phyloP scores from a whole-genome alignment of 352 stramenopile genomes.

The Plasmopara muralis region DNA sequence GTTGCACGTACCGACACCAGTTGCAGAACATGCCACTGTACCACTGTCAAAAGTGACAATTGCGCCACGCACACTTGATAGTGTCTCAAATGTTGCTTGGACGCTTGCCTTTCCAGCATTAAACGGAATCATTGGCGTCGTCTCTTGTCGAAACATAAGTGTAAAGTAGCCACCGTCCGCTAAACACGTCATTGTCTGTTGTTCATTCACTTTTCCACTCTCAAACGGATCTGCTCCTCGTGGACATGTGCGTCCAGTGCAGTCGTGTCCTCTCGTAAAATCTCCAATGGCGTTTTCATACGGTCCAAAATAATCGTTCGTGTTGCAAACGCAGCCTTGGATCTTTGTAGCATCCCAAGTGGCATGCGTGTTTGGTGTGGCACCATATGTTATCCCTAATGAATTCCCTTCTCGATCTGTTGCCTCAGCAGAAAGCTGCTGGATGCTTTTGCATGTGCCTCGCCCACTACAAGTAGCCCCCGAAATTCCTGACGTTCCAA shows the following conservation, averaged over 20 bases:
- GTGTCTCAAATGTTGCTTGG: conserved; percentile 43
- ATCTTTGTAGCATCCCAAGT: conserved; percentile 84
- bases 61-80: conserved; percentile 47
- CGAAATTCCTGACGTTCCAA: conserved; percentile 3
- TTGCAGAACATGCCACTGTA: conserved; percentile 32
- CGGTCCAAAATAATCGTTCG: conserved; percentile 59
- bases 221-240: conserved; percentile 82
- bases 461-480: conserved; percentile 51
- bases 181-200: conserved; percentile 50
- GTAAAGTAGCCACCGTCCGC: conserved; percentile 51
- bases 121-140: conserved; percentile 45
- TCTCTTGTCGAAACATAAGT: conserved; percentile 65
- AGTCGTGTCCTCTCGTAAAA: conserved; percentile 52
- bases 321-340: conserved; percentile 73
- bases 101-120: conserved; percentile 33
- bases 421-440: conserved; percentile 43
- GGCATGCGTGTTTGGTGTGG: conserved; percentile 41
- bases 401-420: conserved; percentile 33
- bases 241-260: conserved; percentile 79
- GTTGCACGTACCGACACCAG: conserved; percentile 31
- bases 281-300: conserved; percentile 52
- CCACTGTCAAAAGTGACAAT: conserved; percentile 42
- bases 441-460: conserved; percentile 72
- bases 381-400: conserved; percentile 53
- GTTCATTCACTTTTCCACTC: conserved; percentile 57